phyloP scores from a whole-genome alignment of 371 early-diverging fungal genomes.

The Mucor piriformis region DNA sequence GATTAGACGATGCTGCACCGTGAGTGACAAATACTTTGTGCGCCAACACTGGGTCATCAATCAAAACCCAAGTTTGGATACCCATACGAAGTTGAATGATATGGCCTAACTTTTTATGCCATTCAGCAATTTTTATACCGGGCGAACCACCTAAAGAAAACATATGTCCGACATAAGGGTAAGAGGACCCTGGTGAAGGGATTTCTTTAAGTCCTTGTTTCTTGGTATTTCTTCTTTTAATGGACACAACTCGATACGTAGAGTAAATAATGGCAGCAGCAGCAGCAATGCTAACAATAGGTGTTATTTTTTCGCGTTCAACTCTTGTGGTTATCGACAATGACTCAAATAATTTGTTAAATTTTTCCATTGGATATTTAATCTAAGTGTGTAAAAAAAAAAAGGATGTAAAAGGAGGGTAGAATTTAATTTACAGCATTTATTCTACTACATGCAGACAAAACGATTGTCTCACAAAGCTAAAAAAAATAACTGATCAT shows the following conservation, averaged over 20 bases:
- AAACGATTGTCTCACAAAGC: too few relatives aligned
- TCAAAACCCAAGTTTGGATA: constrained; percentile 12
- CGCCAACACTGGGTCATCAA: constrained; percentile 17
- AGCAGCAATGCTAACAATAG: too few relatives aligned
- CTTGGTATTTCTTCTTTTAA: neutral
- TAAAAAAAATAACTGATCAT: too few relatives aligned
- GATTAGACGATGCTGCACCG: constrained; percentile 11
- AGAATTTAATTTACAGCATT: too few relatives aligned
- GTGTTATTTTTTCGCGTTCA: too few relatives aligned
- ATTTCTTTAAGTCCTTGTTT: neutral
- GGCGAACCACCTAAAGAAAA: constrained; percentile 18
- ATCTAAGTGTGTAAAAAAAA: too few relatives aligned
- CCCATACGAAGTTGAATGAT: constrained; percentile 20
- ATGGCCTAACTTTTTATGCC: constrained; percentile 22
- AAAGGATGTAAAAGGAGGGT: too few relatives aligned
- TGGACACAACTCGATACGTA: neutral
- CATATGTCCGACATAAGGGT: constrained; percentile 22
- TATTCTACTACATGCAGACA: too few relatives aligned
- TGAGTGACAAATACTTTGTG: constrained; percentile 26
- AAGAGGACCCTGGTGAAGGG: constrained; percentile 10
- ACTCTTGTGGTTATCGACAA: too few relatives aligned
- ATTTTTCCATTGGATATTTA: too few relatives aligned
- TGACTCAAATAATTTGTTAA: too few relatives aligned
- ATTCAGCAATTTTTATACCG: constrained; percentile 2
- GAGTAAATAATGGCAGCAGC: too few relatives aligned